Evolutionary conservation across 163 green algal genomes (phyloP).

Genomic region (Chlorella variabilis): DNA sequence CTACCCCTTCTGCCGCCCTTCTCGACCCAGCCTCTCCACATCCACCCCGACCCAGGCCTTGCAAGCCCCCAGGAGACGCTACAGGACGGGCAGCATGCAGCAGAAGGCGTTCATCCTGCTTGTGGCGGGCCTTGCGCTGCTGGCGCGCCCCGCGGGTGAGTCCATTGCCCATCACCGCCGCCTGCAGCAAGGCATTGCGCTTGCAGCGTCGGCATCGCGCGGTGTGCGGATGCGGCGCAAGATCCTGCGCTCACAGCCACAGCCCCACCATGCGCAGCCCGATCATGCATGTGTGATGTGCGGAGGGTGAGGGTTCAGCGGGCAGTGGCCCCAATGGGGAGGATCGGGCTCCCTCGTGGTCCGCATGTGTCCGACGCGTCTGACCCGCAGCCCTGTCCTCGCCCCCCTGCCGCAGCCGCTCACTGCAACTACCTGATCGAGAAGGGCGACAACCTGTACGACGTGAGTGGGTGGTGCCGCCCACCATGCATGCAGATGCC

Average conservation of each 20-base stretch:
- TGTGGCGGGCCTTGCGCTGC: neutral
- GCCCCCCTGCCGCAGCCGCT: neutral
- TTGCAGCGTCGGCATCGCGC: neutral
- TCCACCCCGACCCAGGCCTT: neutral
- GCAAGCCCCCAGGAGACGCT: neutral
- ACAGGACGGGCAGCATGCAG: neutral
- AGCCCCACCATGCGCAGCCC: too few relatives aligned
- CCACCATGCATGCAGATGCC: neutral
- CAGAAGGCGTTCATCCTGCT: neutral
- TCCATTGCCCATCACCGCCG: neutral
- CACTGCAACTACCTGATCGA: slow-evolving; percentile 24
- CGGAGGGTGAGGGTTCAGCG: too few relatives aligned
- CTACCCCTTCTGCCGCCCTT: too few relatives aligned
- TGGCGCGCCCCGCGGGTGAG: neutral
- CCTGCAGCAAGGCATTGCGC: neutral
- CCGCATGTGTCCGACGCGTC: neutral
- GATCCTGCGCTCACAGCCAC: too few relatives aligned
- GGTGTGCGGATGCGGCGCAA: too few relatives aligned
- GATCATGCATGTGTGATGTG: too few relatives aligned
- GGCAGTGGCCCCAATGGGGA: too few relatives aligned
- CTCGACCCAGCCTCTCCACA: too few relatives aligned
- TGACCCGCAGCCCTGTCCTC: neutral
- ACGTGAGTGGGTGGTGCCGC: slow-evolving; percentile 5
- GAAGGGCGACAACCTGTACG: slow-evolving; percentile 5
- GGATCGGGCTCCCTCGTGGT: too few relatives aligned